Evolutionary conservation across 2,329 filamentous ascomycete genomes (phyloP), one percentile per base, ranked within the genome.

Genomic region (Ophiocordyceps camponoti-saundersi): DNA sequence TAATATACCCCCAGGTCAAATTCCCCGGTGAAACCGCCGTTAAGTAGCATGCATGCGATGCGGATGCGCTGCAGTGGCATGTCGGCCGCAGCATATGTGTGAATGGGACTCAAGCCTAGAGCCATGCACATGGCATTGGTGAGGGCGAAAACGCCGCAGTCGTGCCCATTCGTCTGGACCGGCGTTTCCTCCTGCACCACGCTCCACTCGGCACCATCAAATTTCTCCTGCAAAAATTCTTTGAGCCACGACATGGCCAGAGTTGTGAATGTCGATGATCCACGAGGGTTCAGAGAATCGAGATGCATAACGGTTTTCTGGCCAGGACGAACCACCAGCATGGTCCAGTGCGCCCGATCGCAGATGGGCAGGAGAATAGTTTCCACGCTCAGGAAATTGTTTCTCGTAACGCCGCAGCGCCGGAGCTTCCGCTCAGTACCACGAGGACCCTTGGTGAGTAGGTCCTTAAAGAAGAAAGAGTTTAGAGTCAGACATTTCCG

Each of bases 81-180:
- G 47, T 82, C 73, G 0, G 58, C 52, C 34, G 72, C 62, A 1
- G 60, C 53, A 48, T 82, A 79, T 3, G 59, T 59, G 48, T 66
- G 61, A n/a, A 61, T 59, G 2, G 75, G 73, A 49, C 69, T 70
- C 18, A 78, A 53, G 1, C 74, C 74, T 30, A 78, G 56, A 0
- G 72, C 67, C 34, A 79, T 55, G 47, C 78, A 83, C 44, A 86
- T 72, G 16, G 75, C 79, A 56, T 89, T 90, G 18, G 83, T 75
- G 52, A 85, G 77, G 15, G 80, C 76, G 58, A 86, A 85, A 3
- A 87, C 75, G n/a, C 85, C 85, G 53, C 85, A 89, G 58, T 89
- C 85, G 56, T 73, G 77, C 1, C 72, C 72, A 56, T 89, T 89
- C 23, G 64, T 68, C 59, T 89, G 84, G 3, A 52, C 55, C 0